Conservation (phyloP, 176 grass and related monocot genomes). For the Hyparrhenia diplandra region DNA sequence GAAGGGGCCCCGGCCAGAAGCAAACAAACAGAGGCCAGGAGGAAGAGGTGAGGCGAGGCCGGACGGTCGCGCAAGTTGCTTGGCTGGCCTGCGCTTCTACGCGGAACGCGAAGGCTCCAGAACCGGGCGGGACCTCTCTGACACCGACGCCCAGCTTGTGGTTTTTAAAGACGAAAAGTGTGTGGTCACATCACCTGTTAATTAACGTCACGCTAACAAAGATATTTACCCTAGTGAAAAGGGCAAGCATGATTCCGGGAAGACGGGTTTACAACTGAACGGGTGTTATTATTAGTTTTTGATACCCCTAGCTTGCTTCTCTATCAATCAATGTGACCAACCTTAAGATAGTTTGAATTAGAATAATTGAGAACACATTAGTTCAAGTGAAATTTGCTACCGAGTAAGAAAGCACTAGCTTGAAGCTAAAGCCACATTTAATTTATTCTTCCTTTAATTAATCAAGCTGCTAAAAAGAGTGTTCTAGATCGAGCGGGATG, state of each 20-base stretch:
- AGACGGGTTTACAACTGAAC: no score
- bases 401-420: not conserved
- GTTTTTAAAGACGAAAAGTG: not conserved
- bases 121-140: not conserved
- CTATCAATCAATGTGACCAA: no score
- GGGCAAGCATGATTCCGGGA: no score
- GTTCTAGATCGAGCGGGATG: not conserved
- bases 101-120: slow-evolving; percentile 15
- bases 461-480: not conserved
- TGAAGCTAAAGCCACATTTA: not conserved
- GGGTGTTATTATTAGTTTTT: no score
- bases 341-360: no score
- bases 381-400: not conserved
- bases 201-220: not conserved
- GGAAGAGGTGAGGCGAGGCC: not conserved
- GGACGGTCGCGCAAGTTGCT: not conserved
- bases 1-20: not conserved
- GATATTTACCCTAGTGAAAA: not conserved
- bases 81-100: not conserved
- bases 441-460: not conserved
- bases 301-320: no score
- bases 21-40: not conserved
- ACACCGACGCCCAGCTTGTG: no score
- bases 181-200: not conserved
- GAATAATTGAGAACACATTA: no score